Percentiles rank a stretch among this genome's conserved stretches.
These are phyloP conservation scores for Cystobasidium tubakii DNA, from an alignment of 768 basidiomycete genomes.

Conservation along the genomic window DNA sequence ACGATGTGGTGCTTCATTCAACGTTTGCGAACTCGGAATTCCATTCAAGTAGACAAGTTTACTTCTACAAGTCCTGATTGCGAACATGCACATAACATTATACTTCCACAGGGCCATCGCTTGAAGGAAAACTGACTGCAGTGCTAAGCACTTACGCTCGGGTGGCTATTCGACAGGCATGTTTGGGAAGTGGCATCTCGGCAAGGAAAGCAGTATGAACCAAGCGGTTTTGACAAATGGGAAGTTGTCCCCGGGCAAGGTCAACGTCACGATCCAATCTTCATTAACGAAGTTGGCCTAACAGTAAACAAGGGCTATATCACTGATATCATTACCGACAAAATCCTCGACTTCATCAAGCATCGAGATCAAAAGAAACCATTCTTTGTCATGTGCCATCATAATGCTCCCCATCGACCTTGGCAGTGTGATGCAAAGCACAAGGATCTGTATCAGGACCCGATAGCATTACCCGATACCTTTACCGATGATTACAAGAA, in stretches of 20 bases:
- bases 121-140: no score
- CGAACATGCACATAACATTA: no score
- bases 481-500: constrained; percentile 45
- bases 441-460: constrained; percentile 41
- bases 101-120: no score
- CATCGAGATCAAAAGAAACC: constrained; percentile 36
- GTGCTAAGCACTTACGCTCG: constrained; percentile 34
- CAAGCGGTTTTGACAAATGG: constrained; percentile 43
- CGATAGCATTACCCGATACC: constrained; percentile 41
- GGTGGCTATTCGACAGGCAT: constrained; percentile 38
- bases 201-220: constrained; percentile 40
- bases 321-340: constrained; percentile 45
- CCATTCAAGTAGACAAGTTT: no score
- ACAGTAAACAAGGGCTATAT: constrained; percentile 38
- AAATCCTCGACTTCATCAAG: constrained; percentile 42
- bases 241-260: constrained; percentile 43
- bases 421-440: constrained; percentile 44
- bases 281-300: constrained; percentile 30
- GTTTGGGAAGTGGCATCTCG: constrained; percentile 40
- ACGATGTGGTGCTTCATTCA: no score
- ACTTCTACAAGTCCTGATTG: no score
- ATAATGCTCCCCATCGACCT: constrained; percentile 44
- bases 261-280: constrained; percentile 39
- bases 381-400: constrained; percentile 45
- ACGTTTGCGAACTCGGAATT: no score